Evolutionary conservation across 1,139 yeast species (phyloP).

Genomic region (Pichiaceae sp.): DNA sequence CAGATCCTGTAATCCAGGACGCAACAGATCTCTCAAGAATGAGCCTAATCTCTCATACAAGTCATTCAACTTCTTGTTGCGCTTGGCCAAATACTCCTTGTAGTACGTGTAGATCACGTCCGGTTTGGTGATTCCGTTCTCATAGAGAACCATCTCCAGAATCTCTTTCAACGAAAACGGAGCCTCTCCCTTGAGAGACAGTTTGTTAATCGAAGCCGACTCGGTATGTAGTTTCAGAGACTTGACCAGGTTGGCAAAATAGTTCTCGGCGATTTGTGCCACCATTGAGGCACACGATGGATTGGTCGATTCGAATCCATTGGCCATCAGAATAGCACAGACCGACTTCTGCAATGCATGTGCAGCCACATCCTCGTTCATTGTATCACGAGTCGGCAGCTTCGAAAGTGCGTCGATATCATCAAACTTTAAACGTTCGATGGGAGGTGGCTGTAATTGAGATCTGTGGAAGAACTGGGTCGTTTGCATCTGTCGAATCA

Average conservation of each 20-base stretch:
- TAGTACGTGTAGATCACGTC: constrained; percentile 69
- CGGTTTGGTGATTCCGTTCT: constrained; percentile 80
- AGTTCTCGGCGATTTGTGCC: constrained; percentile 78
- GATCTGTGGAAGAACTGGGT: constrained; percentile 69
- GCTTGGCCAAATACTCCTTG: constrained; percentile 65
- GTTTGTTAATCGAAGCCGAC: constrained; percentile 42
- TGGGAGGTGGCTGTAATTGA: constrained; percentile 63
- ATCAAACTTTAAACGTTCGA: constrained; percentile 50
- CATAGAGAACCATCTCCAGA: constrained; percentile 56
- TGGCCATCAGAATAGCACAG: constrained; percentile 80
- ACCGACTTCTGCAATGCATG: constrained; percentile 62
- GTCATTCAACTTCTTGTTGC: constrained; percentile 60
- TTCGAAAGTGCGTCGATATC: constrained; percentile 79
- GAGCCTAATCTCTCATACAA: constrained; percentile 59
- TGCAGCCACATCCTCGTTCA: constrained; percentile 50
- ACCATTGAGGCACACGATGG: constrained; percentile 70
- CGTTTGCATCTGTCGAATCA: constrained; percentile 88
- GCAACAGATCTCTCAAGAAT: constrained; percentile 69
- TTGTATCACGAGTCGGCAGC: constrained; percentile 56
- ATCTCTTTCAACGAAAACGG: constrained; percentile 38
- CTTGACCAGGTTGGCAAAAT: constrained; percentile 64
- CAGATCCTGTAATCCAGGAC: constrained; percentile 72
- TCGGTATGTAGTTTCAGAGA: constrained; percentile 68
- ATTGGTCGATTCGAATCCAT: constrained; percentile 85
- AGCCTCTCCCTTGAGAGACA: constrained; percentile 24